Evolutionary conservation across 1,284 basidiomycete species (phyloP).

Genomic region (Trametes sp.): DNA sequence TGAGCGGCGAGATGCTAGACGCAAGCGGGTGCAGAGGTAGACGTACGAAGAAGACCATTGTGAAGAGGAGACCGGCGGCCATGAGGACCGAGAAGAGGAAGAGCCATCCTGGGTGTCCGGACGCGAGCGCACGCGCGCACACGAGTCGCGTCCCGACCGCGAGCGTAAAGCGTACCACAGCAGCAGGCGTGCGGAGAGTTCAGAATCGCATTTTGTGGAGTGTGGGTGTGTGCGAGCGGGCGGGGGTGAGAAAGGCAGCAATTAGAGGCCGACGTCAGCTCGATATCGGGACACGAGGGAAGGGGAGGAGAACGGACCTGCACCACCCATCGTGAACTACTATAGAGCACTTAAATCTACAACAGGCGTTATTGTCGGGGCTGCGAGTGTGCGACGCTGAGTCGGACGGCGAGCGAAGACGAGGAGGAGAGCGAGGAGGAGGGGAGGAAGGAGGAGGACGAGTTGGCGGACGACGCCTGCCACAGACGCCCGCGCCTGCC

Average conservation of each 20-base stretch:
- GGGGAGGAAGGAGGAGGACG: neutral
- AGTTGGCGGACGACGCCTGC: too few species aligned
- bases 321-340: slow-evolving; percentile 41
- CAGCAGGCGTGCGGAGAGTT: too few species aligned
- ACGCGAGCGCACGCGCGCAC: neutral
- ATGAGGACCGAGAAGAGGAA: slow-evolving; percentile 94
- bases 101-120: slow-evolving; percentile 76
- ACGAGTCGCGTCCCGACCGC: neutral
- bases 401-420: neutral
- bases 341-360: slow-evolving; percentile 12
- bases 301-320: slow-evolving; percentile 34
- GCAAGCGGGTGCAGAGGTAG: too few species aligned
- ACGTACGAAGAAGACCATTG: slow-evolving; percentile 98
- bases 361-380: neutral
- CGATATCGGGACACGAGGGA: neutral
- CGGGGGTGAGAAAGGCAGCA: neutral
- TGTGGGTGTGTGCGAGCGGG: neutral
- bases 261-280: slow-evolving; percentile 17
- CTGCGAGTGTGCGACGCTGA: neutral
- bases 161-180: neutral
- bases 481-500: too few species aligned
- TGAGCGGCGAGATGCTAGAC: too few species aligned
- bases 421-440: slow-evolving; percentile 4
- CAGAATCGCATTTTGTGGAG: neutral
- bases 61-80: slow-evolving; percentile 93